These are phyloP conservation scores for Trichoderma gracile DNA, from an alignment of 2,329 filamentous ascomycete genomes.

Conservation along the genomic window DNA sequence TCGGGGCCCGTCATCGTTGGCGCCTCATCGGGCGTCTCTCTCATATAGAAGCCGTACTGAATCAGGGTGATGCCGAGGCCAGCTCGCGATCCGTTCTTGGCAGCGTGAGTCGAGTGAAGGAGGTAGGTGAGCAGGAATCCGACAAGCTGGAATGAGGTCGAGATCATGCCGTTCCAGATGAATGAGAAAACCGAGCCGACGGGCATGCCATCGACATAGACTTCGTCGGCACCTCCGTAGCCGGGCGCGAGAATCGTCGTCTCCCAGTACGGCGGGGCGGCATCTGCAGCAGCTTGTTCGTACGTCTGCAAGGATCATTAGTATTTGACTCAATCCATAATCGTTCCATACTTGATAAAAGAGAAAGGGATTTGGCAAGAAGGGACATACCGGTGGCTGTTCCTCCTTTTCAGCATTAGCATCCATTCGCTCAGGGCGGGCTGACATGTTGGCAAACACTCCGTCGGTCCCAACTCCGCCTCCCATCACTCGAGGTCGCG, in stretches of 20 bases:
- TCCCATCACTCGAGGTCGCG: constrained; percentile 59
- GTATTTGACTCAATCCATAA: neutral
- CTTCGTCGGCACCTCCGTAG: constrained; percentile 85
- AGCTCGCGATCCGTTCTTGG: constrained; percentile 94
- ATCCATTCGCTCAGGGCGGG: constrained; percentile 80
- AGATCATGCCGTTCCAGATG: constrained; percentile 93
- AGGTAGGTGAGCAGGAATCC: constrained; percentile 98
- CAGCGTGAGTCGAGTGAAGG: constrained; percentile 94
- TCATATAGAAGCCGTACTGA: constrained; percentile 97
- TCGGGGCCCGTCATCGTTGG: constrained; percentile 53
- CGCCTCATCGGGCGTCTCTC: constrained; percentile 54
- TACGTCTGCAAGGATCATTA: constrained; percentile 68
- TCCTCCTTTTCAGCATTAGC: constrained; percentile 72
- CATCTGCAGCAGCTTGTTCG: constrained; percentile 95
- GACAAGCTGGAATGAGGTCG: constrained; percentile 94
- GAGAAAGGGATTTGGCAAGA: neutral
- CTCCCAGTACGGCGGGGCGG: constrained; percentile 97
- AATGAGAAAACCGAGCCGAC: constrained; percentile 87
- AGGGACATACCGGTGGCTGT: constrained; percentile 76
- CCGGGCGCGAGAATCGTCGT: constrained; percentile 95
- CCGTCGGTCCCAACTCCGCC: constrained; percentile 83
- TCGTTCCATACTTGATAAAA: neutral
- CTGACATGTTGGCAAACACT: constrained; percentile 92
- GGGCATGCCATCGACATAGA: constrained; percentile 94
- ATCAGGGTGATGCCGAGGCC: constrained; percentile 94